Base-by-base conservation (phyloP, 169 alveolate genomes). In the Plasmodium reichenowi region DNA sequence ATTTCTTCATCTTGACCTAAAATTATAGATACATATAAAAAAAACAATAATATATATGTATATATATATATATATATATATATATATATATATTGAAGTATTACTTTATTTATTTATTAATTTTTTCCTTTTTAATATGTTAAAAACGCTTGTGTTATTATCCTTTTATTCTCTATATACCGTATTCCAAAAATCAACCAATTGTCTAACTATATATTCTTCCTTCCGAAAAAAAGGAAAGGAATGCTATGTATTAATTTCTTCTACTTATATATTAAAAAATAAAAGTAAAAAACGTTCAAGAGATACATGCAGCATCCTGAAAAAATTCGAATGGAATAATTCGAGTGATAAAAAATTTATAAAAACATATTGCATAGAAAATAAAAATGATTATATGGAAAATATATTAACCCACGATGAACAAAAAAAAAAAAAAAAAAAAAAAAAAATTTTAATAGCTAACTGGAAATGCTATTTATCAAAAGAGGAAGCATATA, bases 391-490 rank as follows among this genome's bases (percentile, higher is more conserved):
- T 47, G 20, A 13, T 38, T 38, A 38, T 38, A 38, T 38, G 47
- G 47, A 38, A 38, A 38, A 38, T 38, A 38, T 38, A 38, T 38
- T 38, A 5, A 0, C 47, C 2, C 22, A 63, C 6, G 6, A 7
- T 38, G 26, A 38, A 13, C n/a, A 15, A 67, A 26, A 32, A 20
- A 67, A 29, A 26, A 58, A 29, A 72, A 72, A 9, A 26, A 29
- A 56, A 15, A 54, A 38, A 15, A 78, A 52, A 47, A 83, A 67
- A 83, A 83, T 83, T 15, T 54, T 83, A n/a, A 83, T 83, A 60
- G 91, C 67, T 3, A 83, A 83, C 52, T 83, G 91, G 91, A 83
- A 83, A 72, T 83, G 91, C 32, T 68, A 83, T 63, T 63, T 83
- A 45, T 43, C 62, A 56, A 83, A 83, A 60, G 62, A 43, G 70